Evolutionary conservation across 352 stramenopile genomes (phyloP).

Genomic region (Globisporangium lucens): DNA sequence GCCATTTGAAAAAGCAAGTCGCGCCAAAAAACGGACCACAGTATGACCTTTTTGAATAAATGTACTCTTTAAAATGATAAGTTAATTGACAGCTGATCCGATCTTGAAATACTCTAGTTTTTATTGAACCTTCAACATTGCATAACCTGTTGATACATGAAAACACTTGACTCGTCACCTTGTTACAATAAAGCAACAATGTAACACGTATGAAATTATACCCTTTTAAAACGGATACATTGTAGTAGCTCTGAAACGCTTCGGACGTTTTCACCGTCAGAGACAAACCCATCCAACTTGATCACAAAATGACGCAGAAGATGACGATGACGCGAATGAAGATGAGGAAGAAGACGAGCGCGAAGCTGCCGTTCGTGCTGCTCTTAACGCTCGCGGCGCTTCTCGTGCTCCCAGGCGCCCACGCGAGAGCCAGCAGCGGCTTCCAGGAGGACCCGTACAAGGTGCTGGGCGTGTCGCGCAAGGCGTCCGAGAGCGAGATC

Average conservation of each 20-base stretch:
- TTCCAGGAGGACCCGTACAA: constrained; percentile 69
- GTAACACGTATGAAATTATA: neutral
- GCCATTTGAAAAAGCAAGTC: constrained; percentile 12
- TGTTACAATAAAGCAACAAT: too few species aligned
- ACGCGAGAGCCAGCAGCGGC: neutral
- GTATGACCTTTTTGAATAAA: neutral
- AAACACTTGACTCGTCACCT: too few species aligned
- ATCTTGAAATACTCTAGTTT: neutral
- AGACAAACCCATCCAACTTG: neutral
- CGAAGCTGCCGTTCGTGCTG: neutral
- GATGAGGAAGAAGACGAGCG: neutral
- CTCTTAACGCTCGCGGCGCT: constrained; percentile 19
- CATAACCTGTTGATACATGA: neutral
- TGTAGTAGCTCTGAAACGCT: too few species aligned
- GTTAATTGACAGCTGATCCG: too few species aligned
- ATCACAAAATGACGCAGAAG: neutral
- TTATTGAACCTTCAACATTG: too few species aligned
- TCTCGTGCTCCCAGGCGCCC: neutral
- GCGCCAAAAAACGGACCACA: neutral
- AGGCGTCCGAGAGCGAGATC: constrained; percentile 70
- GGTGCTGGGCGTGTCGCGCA: constrained; percentile 58
- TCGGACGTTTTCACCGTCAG: neutral
- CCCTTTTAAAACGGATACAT: neutral
- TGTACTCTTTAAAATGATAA: constrained; percentile 7
- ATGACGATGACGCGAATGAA: neutral